phyloP scores from a whole-genome alignment of 1,284 basidiomycete genomes.

The Bjerkandera adusta region DNA sequence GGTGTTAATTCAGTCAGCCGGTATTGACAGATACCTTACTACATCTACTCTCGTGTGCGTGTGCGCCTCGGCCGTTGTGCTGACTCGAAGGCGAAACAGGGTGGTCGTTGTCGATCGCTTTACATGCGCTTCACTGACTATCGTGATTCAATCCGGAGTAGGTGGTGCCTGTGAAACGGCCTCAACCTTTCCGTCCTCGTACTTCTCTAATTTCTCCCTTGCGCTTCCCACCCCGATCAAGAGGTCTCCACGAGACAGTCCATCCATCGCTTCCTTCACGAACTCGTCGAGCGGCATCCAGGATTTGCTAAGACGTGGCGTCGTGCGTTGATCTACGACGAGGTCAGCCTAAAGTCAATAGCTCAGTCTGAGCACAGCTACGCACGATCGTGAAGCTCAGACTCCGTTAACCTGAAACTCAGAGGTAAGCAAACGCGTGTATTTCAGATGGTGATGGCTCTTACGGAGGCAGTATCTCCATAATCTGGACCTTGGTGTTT shows the following conservation, averaged over 20 bases:
- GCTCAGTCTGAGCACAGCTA: conserved; percentile 1
- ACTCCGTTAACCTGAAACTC: conserved; percentile 50
- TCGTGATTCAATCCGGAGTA: background rate
- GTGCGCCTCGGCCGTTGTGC: too few species aligned
- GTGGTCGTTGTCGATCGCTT: too few species aligned
- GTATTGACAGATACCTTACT: too few species aligned
- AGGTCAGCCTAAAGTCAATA: conserved; percentile 2
- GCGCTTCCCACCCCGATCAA: conserved; percentile 37
- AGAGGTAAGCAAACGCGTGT: background rate
- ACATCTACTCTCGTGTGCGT: too few species aligned
- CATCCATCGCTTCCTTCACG: conserved; percentile 42
- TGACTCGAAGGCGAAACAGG: too few species aligned
- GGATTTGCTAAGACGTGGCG: conserved; percentile 43
- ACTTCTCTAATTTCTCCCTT: conserved; percentile 23
- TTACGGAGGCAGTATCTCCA: conserved; percentile 62
- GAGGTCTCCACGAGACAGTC: conserved; percentile 43
- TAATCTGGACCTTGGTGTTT: conserved; percentile 50
- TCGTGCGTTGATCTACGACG: conserved; percentile 50
- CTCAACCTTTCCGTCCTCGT: conserved; percentile 31
- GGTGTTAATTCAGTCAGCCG: conserved; percentile 5
- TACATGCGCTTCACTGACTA: background rate
- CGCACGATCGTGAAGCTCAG: conserved; percentile 62
- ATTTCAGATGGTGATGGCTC: conserved; percentile 20
- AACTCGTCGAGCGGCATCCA: conserved; percentile 63
- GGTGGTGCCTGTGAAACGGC: background rate